Evolutionary conservation across 163 green algal species (phyloP), one percentile per base, ranked within the genome.

Genomic region (Chloromonas sp.): DNA sequence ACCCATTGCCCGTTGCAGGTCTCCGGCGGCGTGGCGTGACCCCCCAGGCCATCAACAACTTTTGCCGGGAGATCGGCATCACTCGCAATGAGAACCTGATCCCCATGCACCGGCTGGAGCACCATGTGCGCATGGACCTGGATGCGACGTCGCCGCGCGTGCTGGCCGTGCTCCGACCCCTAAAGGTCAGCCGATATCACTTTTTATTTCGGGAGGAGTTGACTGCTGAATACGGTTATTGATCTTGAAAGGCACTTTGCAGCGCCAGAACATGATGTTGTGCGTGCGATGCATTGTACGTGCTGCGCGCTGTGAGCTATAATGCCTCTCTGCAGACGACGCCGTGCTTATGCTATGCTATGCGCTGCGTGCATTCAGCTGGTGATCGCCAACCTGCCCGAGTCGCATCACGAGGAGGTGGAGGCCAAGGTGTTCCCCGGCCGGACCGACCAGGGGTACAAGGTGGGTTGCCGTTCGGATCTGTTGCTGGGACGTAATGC

Each of bases 1-100:
- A 36, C 36, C 36, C 36, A 36, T 36, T 36, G 36, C 36, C 36
- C 36, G 36, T 36, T 36, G 36, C 96, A 79, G 97, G 97, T 78
- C 91, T 99, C 81, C 90, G 97, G 57, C 92, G 97, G 59, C 91
- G 97, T 36, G 97, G 97, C n/a, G 93, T 98, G 61, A 95, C 93
- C 0, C 87, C 95, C 8, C 79, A 91, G 78, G 93, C 96, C 58
- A 97, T 99, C 92, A 99, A 99, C 90, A 91, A 88, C 62, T 99
- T 99, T 86, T 99, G 96, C 90, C 85, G 88, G 14, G 91, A 94
- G 85, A 89, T 92, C 59, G 89, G 91, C 84, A 93, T 98, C 88
- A 98, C 94, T 1, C 92, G 95, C 83, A 94, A 91, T 82, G 95
- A 97, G 76, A 95, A 95, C 83, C 89, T 95, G 57, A 93, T 99